Evolutionary conservation across 2,329 filamentous ascomycete genomes (phyloP).

Genomic region (Fusarium austroafricanum): DNA sequence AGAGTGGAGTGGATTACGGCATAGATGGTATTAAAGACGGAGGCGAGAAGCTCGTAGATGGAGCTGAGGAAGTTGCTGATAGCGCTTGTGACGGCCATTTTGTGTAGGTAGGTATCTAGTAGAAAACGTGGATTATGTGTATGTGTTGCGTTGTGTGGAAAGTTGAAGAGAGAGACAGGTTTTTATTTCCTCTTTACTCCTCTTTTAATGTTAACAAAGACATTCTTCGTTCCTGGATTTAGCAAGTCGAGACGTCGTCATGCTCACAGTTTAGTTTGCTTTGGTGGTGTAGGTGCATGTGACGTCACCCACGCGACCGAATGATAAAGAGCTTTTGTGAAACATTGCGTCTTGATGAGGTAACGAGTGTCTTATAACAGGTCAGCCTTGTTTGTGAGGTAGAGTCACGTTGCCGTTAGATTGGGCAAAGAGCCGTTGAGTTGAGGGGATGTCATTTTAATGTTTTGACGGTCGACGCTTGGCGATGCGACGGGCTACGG

Average conservation of each 20-base stretch:
- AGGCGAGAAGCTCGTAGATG: constrained; percentile 56
- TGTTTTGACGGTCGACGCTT: neutral
- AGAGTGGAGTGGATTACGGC: constrained; percentile 51
- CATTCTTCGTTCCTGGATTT: constrained; percentile 26
- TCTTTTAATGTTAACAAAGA: neutral
- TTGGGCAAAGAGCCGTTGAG: neutral
- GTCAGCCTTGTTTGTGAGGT: neutral
- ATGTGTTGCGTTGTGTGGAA: neutral
- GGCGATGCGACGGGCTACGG: neutral
- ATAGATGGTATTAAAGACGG: constrained; percentile 52
- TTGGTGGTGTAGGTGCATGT: constrained; percentile 29
- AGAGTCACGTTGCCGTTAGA: constrained; percentile 8
- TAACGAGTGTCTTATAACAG: neutral
- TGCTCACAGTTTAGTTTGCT: constrained; percentile 33
- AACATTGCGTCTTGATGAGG: constrained; percentile 36
- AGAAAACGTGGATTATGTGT: neutral
- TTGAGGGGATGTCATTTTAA: constrained; percentile 5
- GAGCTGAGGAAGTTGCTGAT: constrained; percentile 55
- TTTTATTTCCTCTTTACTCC: neutral
- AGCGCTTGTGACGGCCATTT: constrained; percentile 52
- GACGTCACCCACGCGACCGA: constrained; percentile 45
- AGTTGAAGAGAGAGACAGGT: neutral
- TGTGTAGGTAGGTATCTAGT: constrained; percentile 1
- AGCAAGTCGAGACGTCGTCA: constrained; percentile 47
- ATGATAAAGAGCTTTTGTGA: neutral